A percentile compares a stretch with the other conserved stretches of the same genome.
These are phyloP conservation scores for Rhodosporidiobolus sp. DNA, from an alignment of 768 basidiomycete species.

Conservation along the genomic window DNA sequence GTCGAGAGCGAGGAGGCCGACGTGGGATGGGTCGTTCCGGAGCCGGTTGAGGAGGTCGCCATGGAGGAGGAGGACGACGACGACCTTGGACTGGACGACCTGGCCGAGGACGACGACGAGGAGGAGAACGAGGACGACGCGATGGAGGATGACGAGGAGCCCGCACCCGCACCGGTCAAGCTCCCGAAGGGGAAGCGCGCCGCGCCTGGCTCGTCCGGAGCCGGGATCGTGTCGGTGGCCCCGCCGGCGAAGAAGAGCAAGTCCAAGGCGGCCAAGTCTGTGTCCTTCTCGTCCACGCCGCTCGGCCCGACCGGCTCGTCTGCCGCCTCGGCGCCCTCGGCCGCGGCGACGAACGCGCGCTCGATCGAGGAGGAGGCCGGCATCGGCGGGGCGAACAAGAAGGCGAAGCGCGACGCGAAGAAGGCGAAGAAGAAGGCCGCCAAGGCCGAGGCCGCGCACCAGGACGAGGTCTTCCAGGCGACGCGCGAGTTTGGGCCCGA, in stretches of 20 bases:
- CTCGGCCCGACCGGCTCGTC: constrained; percentile 35
- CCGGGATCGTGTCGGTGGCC: constrained; percentile 38
- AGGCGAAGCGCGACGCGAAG: constrained; percentile 39
- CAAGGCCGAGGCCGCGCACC: constrained; percentile 22
- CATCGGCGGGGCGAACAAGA: constrained; percentile 42
- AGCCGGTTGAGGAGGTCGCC: constrained; percentile 3
- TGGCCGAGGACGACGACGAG: constrained; percentile 24
- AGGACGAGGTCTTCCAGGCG: constrained; percentile 23
- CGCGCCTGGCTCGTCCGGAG: constrained; percentile 6
- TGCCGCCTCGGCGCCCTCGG: not conserved
- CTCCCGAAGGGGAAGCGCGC: constrained; percentile 33
- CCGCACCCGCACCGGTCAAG: constrained; percentile 5
- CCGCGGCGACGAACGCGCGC: constrained; percentile 10
- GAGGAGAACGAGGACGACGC: constrained; percentile 20
- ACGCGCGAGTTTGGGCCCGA: constrained; percentile 38
- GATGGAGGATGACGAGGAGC: constrained; percentile 31
- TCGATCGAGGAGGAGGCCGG: constrained; percentile 30
- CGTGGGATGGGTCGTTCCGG: not conserved
- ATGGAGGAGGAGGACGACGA: constrained; percentile 25
- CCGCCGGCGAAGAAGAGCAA: constrained; percentile 38
- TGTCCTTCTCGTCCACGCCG: constrained; percentile 38
- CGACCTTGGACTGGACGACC: constrained; percentile 20
- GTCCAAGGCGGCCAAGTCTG: constrained; percentile 24
- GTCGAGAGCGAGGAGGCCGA: constrained; percentile 50
- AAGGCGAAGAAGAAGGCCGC: constrained; percentile 44